Base-by-base conservation (phyloP, 2,329 filamentous ascomycete species). In the Penicillium fuscoglaucum region DNA sequence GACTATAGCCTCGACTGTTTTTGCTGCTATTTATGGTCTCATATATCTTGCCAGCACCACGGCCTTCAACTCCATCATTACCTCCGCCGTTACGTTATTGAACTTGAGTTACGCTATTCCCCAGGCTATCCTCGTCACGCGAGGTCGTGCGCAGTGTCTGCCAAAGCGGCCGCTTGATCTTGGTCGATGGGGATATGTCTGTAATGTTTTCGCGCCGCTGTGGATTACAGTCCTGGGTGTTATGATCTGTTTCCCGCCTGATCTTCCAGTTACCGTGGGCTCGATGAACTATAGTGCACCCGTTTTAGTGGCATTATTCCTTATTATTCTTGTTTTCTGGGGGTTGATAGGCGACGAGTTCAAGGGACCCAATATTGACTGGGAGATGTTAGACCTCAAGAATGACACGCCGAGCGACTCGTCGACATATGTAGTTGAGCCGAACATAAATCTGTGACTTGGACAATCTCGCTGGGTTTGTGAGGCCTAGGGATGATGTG, bases 51-150 rank as follows among this genome's bases (percentile, higher is more conserved):
- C 68, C 0, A 66, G 59, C 28, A 72, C 66, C 0, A 59, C 61
- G 2, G 72, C 72, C 1, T 75, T 74, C 59, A 74, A 73, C 53
- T 73, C 72, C 0, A 73, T 75, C 43, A 66, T 74, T 44, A 72
- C 58, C 8, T 63, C 68, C 1, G 67, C 72, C 6, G 68, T 70
- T 2, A 55, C 73, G 0, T 61, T 61, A 43, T 41, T 73, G n/a
- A 73, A 72, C 35, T 66, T 74, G 31, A 68, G 69, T 1, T 72
- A 72, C 26, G 60, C 57, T 1, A 57, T 73, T 2, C 71, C 71
- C 0, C 68, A 71, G 53, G 71, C 49, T 1, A 68, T 73, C 3
- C 37, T 66, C 0, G 31, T 41, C 8, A 24, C 40, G 6, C 28
- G 37, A 28, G 55, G 55, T 7, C 33, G 55, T 45, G 17, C 24